Conservation (phyloP, 768 basidiomycete species). For the button mushroom (Agaricus bisporus) region DNA sequence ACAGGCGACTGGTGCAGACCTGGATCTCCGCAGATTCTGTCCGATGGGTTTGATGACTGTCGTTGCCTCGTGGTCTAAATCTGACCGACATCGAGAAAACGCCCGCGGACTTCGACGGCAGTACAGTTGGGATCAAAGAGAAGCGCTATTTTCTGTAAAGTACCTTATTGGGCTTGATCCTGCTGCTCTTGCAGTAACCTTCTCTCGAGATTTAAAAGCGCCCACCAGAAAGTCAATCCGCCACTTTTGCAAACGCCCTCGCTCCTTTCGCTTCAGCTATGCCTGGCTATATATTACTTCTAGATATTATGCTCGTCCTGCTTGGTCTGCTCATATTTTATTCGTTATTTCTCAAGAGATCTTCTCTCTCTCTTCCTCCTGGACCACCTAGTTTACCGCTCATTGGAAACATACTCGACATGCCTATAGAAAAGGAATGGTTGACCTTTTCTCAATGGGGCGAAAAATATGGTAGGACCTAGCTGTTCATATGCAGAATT, state of each 20-base stretch:
- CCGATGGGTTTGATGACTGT: slow-evolving; percentile 24
- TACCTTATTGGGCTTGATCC: slow-evolving; percentile 16
- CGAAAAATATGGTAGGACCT: slow-evolving; percentile 38
- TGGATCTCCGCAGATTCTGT: slow-evolving; percentile 6
- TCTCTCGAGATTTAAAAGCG: slow-evolving; percentile 8
- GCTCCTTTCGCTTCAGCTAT: slow-evolving; percentile 19
- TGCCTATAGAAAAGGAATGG: slow-evolving; percentile 47
- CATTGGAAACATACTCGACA: slow-evolving; percentile 48
- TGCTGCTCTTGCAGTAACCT: slow-evolving; percentile 2
- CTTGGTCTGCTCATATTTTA: slow-evolving; percentile 29
- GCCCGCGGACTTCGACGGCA: slow-evolving; percentile 37
- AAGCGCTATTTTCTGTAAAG: slow-evolving; percentile 2
- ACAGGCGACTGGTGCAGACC: neutral
- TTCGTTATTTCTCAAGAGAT: slow-evolving; percentile 20
- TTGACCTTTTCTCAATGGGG: slow-evolving; percentile 47
- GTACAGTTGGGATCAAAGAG: slow-evolving; percentile 16
- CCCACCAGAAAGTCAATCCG: neutral
- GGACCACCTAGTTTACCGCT: slow-evolving; percentile 50
- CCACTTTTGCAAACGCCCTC: slow-evolving; percentile 5
- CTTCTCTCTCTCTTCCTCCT: slow-evolving; percentile 32
- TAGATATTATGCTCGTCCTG: slow-evolving; percentile 28
- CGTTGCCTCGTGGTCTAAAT: slow-evolving; percentile 30
- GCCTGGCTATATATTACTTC: slow-evolving; percentile 19
- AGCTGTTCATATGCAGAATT: neutral
- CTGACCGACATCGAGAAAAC: slow-evolving; percentile 21